Percentiles rank a stretch among this genome's conserved stretches.
phyloP scores from a whole-genome alignment of 345 rosid genomes.

The Limnanthes douglasii region DNA sequence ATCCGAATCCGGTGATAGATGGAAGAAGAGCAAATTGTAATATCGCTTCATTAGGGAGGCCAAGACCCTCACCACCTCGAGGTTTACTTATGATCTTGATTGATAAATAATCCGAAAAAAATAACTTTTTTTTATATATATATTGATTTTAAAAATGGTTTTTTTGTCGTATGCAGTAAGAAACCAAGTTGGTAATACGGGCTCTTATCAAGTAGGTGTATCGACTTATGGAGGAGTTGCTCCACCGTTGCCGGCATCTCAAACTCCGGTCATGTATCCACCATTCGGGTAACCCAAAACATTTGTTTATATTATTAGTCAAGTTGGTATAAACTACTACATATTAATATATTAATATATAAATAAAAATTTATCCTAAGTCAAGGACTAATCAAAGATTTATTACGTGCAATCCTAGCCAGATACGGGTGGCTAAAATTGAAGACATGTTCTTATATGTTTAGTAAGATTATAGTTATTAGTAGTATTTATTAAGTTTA shows the following conservation, averaged over 20 bases:
- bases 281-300: slow-evolving; percentile 10
- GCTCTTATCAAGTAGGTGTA: slow-evolving; percentile 28
- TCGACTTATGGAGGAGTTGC: slow-evolving; percentile 38
- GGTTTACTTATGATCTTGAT: slow-evolving; percentile 22
- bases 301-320: neutral
- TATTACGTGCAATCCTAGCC: too few species aligned
- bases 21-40: slow-evolving; percentile 91
- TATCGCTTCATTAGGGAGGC: slow-evolving; percentile 79
- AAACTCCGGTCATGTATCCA: slow-evolving; percentile 22
- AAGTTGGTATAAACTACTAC: neutral
- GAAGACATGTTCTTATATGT: too few species aligned
- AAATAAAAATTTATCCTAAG: slow-evolving; percentile 6
- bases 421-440: too few species aligned
- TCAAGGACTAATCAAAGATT: slow-evolving; percentile 17
- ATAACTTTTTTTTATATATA: neutral
- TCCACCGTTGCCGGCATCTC: slow-evolving; percentile 20
- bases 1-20: slow-evolving; percentile 75
- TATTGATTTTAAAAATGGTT: neutral
- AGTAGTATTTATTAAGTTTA: too few species aligned
- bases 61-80: slow-evolving; percentile 72
- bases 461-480: too few species aligned
- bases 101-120: neutral
- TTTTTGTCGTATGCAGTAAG: slow-evolving; percentile 25
- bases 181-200: slow-evolving; percentile 43
- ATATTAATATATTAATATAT: slow-evolving; percentile 4